These are phyloP conservation scores for Neurospora intermedia DNA, from an alignment of 495 filamentous ascomycete species.

Conservation along the genomic window DNA sequence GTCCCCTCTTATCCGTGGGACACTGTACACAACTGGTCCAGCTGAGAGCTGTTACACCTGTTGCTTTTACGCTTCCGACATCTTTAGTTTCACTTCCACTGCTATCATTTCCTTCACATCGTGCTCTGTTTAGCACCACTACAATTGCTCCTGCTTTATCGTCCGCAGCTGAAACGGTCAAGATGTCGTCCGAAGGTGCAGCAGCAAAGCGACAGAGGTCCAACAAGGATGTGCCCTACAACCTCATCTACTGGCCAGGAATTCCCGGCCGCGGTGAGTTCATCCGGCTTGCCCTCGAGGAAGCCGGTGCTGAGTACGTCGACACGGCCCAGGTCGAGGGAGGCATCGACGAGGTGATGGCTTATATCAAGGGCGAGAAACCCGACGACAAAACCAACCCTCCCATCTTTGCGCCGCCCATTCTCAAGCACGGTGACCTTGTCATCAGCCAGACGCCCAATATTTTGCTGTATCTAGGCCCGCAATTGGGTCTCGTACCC, in stretches of 20 bases:
- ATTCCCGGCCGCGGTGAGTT: slow-evolving; percentile 57
- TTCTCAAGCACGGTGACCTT: slow-evolving; percentile 47
- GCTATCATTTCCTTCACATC: background rate
- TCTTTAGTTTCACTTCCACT: background rate
- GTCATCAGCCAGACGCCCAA: slow-evolving; percentile 53
- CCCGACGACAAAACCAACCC: slow-evolving; percentile 40
- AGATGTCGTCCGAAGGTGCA: slow-evolving; percentile 7
- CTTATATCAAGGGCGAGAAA: slow-evolving; percentile 22
- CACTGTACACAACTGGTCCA: background rate
- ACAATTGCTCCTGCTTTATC: background rate
- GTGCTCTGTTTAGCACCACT: background rate
- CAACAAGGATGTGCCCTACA: slow-evolving; percentile 35
- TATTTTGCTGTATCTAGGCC: slow-evolving; percentile 52
- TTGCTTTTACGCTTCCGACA: background rate
- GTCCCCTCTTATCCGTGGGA: background rate
- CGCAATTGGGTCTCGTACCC: slow-evolving; percentile 40
- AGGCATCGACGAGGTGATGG: slow-evolving; percentile 27
- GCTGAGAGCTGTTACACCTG: background rate
- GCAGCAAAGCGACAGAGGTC: slow-evolving; percentile 30
- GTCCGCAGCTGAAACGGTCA: background rate
- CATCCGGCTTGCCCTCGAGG: slow-evolving; percentile 56
- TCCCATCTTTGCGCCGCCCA: slow-evolving; percentile 50
- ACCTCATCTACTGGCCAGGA: slow-evolving; percentile 54
- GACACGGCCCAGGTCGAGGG: slow-evolving; percentile 39
- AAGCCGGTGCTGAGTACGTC: slow-evolving; percentile 45